Conservation (phyloP, 2,329 filamentous ascomycete species). For the Monosporascus sp. region DNA sequence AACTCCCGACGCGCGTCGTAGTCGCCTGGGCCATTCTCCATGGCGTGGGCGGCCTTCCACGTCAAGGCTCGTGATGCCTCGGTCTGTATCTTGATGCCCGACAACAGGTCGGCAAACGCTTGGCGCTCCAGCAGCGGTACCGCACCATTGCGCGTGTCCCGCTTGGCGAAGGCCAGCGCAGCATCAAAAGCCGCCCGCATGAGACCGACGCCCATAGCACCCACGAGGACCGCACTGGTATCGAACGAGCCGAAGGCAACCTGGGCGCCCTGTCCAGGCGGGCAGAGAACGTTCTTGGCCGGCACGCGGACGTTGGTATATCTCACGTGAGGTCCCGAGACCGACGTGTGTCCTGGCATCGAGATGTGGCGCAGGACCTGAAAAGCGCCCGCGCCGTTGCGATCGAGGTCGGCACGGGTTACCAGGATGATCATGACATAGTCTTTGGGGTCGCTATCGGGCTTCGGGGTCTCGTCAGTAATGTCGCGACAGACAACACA, state of each 20-base stretch:
- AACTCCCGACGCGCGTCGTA: constrained; percentile 37
- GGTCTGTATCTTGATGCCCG: constrained; percentile 45
- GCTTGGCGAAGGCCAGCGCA: constrained; percentile 44
- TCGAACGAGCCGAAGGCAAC: constrained; percentile 40
- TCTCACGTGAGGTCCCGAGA: constrained; percentile 42
- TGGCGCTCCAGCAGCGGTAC: constrained; percentile 42
- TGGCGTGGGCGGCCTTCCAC: constrained; percentile 44
- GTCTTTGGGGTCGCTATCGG: constrained; percentile 16
- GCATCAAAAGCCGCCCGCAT: constrained; percentile 50
- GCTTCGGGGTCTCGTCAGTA: constrained; percentile 6
- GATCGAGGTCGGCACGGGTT: constrained; percentile 40
- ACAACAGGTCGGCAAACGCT: constrained; percentile 45
- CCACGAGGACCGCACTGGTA: constrained; percentile 41
- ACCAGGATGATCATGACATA: constrained; percentile 45
- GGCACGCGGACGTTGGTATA: constrained; percentile 45
- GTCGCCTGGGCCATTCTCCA: constrained; percentile 36
- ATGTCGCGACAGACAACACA: constrained; percentile 46
- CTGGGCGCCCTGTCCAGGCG: constrained; percentile 36
- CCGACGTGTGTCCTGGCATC: constrained; percentile 41
- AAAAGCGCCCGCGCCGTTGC: constrained; percentile 38
- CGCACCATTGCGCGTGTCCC: constrained; percentile 39
- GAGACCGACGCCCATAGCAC: constrained; percentile 48
- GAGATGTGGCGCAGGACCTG: constrained; percentile 40
- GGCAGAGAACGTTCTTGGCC: constrained; percentile 38
- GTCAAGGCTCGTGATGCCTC: constrained; percentile 45